Evolutionary conservation across 2,329 filamentous ascomycete genomes (phyloP), one percentile per base, ranked within the genome.

Genomic region (Allantophomopsis cytisporea): DNA sequence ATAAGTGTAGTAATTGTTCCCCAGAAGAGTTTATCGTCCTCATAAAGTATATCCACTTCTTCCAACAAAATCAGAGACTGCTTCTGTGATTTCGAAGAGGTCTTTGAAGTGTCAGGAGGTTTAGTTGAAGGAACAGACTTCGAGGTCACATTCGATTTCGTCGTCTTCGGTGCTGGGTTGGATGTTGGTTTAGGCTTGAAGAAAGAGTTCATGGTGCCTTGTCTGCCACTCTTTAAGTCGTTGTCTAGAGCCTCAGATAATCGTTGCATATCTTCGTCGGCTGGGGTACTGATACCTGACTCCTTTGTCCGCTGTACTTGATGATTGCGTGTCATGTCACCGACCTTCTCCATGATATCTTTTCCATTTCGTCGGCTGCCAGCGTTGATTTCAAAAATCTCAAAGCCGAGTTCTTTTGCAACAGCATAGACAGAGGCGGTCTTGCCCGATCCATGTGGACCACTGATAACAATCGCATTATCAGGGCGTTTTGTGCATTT

Each of bases 11-110:
- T 66, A 4, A 96, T 73, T 0, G 85, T 91, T 1, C 71, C 61
- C 91, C 91, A 98, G 54, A 98, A 98, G 45, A 89, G 81, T 58
- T 86, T 89, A 56, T 98, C 91, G 55, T 96, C 89, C 39, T 94
- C 88, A 55, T 91, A 98, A 1, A 98, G 68, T 13, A 96, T 64
- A 53, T 98, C 93, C 0, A 86, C 86, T 59, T 98, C 91, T 58
- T 98, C 91, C 1, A 98, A 67, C 2, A 98, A 66, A 45, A 98
- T 95, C 15, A 98, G 64, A 0, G 89, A 96, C 58, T 98, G 91
- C 51, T 93, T 94, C 57, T 96, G 89, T 21, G 52, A 41, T 35
- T 55, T 53, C 20, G 43, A 14, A 17, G 45, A 21, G 13, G 46
- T 31, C 38, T 47, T 51, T 20, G 45, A 36, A 10, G 18, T 7